These are phyloP conservation scores for Fereydounia khargensis DNA, from an alignment of 1,284 basidiomycete species.

Conservation along the genomic window DNA sequence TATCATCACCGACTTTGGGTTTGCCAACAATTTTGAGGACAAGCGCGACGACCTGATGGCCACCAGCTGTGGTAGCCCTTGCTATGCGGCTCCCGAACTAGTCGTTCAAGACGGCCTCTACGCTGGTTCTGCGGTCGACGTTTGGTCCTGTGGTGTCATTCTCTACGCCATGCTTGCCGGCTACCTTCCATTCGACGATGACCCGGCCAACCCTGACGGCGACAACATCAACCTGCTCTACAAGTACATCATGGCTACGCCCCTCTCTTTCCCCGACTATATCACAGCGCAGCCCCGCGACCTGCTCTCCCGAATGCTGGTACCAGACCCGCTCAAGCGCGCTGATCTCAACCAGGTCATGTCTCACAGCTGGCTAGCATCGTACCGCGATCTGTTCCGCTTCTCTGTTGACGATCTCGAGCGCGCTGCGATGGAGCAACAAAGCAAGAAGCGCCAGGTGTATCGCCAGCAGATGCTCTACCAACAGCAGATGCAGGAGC, in stretches of 20 bases:
- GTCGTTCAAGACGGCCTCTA: conserved; percentile 97
- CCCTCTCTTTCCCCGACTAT: conserved; percentile 56
- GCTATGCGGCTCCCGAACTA: conserved; percentile 98
- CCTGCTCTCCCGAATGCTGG: conserved; percentile 52
- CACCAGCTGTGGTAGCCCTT: conserved; percentile 93
- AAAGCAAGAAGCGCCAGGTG: conserved; percentile 53
- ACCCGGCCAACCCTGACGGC: conserved; percentile 96
- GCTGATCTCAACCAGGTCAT: conserved; percentile 52
- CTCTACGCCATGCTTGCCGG: conserved; percentile 99
- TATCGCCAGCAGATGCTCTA: conserved; percentile 56
- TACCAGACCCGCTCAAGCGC: conserved; percentile 50
- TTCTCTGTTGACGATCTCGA: conserved; percentile 56
- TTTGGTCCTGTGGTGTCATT: conserved; percentile 99
- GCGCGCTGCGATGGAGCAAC: conserved; percentile 55
- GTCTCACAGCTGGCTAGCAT: conserved; percentile 54
- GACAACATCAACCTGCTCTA: conserved; percentile 99
- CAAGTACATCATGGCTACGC: conserved; percentile 82
- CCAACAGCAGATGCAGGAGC: conserved; percentile 52
- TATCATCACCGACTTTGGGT: conserved; percentile 99
- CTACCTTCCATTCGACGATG: conserved; percentile 99
- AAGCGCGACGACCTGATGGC: conserved; percentile 90
- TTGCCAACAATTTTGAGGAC: conserved; percentile 89
- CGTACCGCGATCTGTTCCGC: conserved; percentile 55
- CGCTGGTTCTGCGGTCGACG: conserved; percentile 96
- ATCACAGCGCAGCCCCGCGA: conserved; percentile 53